Conservation (phyloP, 2,329 filamentous ascomycete species). For the Beauveria sp. region DNA sequence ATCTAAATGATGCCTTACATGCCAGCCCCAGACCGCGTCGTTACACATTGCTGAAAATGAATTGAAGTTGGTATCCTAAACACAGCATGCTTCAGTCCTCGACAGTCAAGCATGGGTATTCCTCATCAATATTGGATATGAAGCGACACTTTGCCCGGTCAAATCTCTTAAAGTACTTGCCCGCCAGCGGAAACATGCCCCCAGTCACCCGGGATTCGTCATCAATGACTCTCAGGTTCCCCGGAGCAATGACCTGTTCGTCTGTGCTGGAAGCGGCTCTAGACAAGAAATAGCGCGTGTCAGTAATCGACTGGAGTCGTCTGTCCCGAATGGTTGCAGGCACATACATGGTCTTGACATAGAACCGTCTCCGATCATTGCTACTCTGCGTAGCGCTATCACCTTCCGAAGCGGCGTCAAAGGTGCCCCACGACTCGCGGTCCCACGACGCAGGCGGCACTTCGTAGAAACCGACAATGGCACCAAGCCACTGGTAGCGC, state of each 20-base stretch:
- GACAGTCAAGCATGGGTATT: conserved; percentile 52
- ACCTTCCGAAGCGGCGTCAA: neutral
- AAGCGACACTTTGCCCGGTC: conserved; percentile 60
- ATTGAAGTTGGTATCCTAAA: neutral
- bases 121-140: conserved; percentile 70
- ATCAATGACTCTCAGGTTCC: conserved; percentile 64
- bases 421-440: neutral
- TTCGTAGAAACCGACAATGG: conserved; percentile 65
- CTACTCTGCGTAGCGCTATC: neutral
- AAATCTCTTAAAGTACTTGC: conserved; percentile 84
- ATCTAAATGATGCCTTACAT: neutral
- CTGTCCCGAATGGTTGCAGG: neutral
- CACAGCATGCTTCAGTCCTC: neutral
- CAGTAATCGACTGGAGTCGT: neutral
- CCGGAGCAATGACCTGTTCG: conserved; percentile 46
- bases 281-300: conserved; percentile 9
- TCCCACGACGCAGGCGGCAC: neutral
- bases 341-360: conserved; percentile 73
- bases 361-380: conserved; percentile 61
- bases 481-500: conserved; percentile 69
- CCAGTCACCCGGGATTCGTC: conserved; percentile 40
- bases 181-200: conserved; percentile 60
- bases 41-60: too few relatives aligned
- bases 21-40: neutral
- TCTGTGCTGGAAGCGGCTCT: conserved; percentile 23